Conservation (phyloP, 2,329 filamentous ascomycete species). For the Hymenoscyphus occultus region DNA sequence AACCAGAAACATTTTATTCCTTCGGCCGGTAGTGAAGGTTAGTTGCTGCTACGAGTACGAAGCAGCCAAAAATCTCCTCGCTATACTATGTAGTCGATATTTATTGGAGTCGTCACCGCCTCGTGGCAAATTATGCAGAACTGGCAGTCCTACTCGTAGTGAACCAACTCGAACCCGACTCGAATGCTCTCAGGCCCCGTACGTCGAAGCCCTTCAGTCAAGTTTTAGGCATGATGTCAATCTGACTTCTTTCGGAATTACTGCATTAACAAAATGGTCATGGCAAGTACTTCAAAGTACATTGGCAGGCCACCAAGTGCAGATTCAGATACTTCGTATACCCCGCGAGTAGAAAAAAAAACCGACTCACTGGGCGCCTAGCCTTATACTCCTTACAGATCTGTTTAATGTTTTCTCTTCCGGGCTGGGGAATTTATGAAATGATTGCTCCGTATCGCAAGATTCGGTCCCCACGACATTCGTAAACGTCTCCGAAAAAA, state of each 20-base stretch:
- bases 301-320: neutral
- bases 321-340: neutral
- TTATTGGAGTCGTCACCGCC: neutral
- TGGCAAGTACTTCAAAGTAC: neutral
- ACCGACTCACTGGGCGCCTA: neutral
- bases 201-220: neutral
- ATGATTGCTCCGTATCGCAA: neutral
- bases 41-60: too few species aligned
- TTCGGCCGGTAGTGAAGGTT: neutral
- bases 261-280: slow-evolving; percentile 11
- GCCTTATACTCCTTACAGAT: slow-evolving; percentile 16
- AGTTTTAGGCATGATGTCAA: slow-evolving; percentile 12
- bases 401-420: slow-evolving; percentile 12
- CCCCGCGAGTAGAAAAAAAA: neutral
- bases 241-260: slow-evolving; percentile 7
- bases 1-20: neutral
- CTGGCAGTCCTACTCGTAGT: neutral
- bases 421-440: slow-evolving; percentile 10
- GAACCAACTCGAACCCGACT: neutral
- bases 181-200: neutral
- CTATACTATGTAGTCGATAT: neutral
- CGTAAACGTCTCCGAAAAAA: slow-evolving; percentile 9
- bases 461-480: slow-evolving; percentile 7
- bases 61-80: too few species aligned
- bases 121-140: slow-evolving; percentile 21